Evolutionary conservation across 2,329 filamentous ascomycete genomes (phyloP).

Genomic region (Cladophialophora immunda): DNA sequence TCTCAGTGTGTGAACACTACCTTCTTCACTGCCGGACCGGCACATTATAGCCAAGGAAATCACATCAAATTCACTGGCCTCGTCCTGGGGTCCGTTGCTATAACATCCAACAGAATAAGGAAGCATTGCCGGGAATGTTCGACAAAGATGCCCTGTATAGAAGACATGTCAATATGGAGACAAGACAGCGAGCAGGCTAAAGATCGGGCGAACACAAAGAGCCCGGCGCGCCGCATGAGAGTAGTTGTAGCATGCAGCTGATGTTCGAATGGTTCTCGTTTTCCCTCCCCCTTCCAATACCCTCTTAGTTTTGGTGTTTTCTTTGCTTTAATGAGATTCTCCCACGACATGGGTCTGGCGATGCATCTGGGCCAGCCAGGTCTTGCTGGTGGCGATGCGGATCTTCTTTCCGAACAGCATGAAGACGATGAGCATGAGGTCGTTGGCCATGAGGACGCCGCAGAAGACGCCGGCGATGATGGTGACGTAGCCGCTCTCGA

Average conservation of each 20-base stretch:
- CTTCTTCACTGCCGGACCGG: constrained; percentile 2
- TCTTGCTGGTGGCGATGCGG: constrained; percentile 54
- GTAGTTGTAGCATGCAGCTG: not conserved
- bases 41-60: not conserved
- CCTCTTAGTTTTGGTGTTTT: not conserved
- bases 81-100: not conserved
- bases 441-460: constrained; percentile 60
- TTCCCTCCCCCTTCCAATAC: not conserved
- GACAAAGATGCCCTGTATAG: constrained; percentile 3
- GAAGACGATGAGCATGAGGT: constrained; percentile 59
- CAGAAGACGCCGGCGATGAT: constrained; percentile 63
- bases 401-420: constrained; percentile 62
- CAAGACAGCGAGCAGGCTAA: not conserved
- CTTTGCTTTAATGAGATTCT: constrained; percentile 42
- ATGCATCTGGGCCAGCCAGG: constrained; percentile 60
- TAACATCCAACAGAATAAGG: not conserved
- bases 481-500: constrained; percentile 58
- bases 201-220: not conserved
- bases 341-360: constrained; percentile 46
- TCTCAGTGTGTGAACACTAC: not conserved
- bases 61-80: not conserved
- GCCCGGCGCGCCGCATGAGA: not conserved
- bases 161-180: not conserved
- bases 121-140: constrained; percentile 1
- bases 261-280: not conserved